Percentiles rank a stretch among this genome's conserved stretches.
phyloP scores from a whole-genome alignment of 306 rosid species.

The Albizia julibrissin region DNA sequence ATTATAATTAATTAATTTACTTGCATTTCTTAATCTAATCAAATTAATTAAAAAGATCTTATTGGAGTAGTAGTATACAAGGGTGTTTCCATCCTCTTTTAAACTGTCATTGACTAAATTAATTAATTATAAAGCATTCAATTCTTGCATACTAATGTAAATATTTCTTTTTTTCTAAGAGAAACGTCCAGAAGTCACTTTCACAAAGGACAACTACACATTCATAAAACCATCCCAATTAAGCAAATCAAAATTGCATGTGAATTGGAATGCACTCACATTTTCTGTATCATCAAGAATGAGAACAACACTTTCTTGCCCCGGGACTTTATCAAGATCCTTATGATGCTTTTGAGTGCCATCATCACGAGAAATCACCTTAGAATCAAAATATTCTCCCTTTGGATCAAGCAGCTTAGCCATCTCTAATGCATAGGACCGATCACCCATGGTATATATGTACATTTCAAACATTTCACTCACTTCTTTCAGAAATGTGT shows the following conservation, averaged over 20 bases:
- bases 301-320: conserved; percentile 85
- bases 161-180: no score
- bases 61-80: no score
- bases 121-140: no score
- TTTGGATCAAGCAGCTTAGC: conserved; percentile 88
- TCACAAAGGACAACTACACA: conserved; percentile 21
- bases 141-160: no score
- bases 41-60: no score
- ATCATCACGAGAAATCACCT: conserved; percentile 90
- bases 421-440: conserved; percentile 85
- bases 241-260: conserved; percentile 16
- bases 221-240: neutral
- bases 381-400: conserved; percentile 63
- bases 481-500: conserved; percentile 74
- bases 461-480: conserved; percentile 79
- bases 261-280: conserved; percentile 50
- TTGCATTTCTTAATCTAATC: no score
- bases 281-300: conserved; percentile 93
- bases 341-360: conserved; percentile 87
- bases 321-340: conserved; percentile 85
- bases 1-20: no score
- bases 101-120: no score
- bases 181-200: neutral
- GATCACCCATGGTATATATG: conserved; percentile 94
- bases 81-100: no score